Base-by-base conservation (phyloP, 2,329 filamentous ascomycete genomes). In the Trichoderma polysporum region DNA sequence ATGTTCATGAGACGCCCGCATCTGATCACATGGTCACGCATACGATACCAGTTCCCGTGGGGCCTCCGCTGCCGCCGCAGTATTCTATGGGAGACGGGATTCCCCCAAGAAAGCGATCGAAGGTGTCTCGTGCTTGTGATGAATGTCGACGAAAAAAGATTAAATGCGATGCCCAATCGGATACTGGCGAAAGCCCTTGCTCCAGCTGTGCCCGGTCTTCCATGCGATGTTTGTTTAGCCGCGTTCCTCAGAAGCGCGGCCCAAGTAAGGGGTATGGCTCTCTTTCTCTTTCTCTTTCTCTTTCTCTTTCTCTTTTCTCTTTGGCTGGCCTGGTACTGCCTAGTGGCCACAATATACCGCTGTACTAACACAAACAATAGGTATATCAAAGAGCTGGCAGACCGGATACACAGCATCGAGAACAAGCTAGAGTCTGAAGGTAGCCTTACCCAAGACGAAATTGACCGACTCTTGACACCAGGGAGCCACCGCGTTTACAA, bases 371-470 rank as follows among this genome's bases (percentile, higher is more conserved):
- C 66, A 61, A 67, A 33, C 5, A 13, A 6, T 73, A 92, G 90
- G 17, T 97, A 97, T 73, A 97, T 97, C 76, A 97, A 96, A 76
- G 93, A 97, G 77, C 85, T 97, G 25, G 92, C 93, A 27, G 93
- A 97, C 75, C 85, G 93, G 29, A 88, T 97, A 68, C 89, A 94
- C 73, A 90, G 87, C 50, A 89, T 97, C 53, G 93, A 97, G 76
- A 91, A 90, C 70, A 91, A 92, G 74, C 87, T 95, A 66, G 86
- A 85, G 47, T 83, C 80, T 9, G 84, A 86, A 35, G 77, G 77
- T 68, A 79, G 73, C 47, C 73, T 78, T 66, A 81, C 77, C 47
- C 79, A 81, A 63, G 81, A 83, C 62, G 77, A 79, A n/a, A 77
- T 85, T n/a, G 83, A 85, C 41, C 75, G 77, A 54, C 72, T 80